Evolutionary conservation across 2,329 filamentous ascomycete species (phyloP), one percentile per base, ranked within the genome.

Genomic region (Colletotrichum sp.): DNA sequence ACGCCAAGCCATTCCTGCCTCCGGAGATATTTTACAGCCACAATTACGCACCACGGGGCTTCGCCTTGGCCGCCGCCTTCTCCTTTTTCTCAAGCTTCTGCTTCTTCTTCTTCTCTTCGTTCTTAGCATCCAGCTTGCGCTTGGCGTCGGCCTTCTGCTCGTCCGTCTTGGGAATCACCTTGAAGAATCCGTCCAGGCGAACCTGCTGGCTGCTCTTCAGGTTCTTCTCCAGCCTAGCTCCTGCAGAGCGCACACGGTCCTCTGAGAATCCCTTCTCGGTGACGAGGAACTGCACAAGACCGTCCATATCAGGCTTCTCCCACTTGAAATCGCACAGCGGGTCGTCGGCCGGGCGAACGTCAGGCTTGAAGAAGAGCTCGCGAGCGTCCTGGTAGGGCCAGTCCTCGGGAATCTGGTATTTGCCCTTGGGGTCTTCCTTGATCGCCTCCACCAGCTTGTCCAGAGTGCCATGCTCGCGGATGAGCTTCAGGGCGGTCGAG

Each of bases 201-300:
- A 95, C 94, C 87, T 99, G 97, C 85, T 99, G 97, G 32, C 94
- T 94, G 65, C 91, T 94, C 90, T 98, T 98, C 79, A 98, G 88
- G 80, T 96, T 97, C 90, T 99, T 99, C 83, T 95, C 92, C 74
- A 99, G 87, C 72, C 95, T 92, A 4, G 92, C 90, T 1, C 95
- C 96, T 32, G 91, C 96, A 59, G 90, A 92, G 49, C 96, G 92
- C 10, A 99, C 97, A 21, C 97, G 91, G 82, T 99, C 97, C 84
- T 99, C 98, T 34, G 93, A 98, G 89, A 99, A 99, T 1, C 96
- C 97, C 87, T 99, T 99, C 82, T 99, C 97, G 8, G 92, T 92
- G 5, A 98, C 97, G 3, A 99, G 88, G 85, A 95, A 99, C 80
- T 97, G 91, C 78, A 99, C 92, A 0, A 99, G 91, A 0, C 95